Evolutionary conservation across 495 filamentous ascomycete genomes (phyloP).

Genomic region (Zalerion maritima): DNA sequence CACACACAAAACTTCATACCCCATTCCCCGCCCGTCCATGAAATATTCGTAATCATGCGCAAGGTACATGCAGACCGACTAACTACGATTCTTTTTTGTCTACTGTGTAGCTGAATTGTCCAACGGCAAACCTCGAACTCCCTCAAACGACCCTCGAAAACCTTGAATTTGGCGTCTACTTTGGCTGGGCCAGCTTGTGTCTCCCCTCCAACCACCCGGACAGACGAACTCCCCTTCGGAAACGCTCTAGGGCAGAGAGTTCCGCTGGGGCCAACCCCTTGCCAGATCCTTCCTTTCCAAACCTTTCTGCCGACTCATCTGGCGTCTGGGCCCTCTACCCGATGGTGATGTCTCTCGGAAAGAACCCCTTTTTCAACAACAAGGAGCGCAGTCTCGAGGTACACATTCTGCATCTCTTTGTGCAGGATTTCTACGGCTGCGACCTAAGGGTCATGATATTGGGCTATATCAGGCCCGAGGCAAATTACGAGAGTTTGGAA

Average conservation of each 20-base stretch:
- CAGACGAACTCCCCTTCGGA: conserved; percentile 5
- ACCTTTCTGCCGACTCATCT: background rate
- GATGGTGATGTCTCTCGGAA: conserved; percentile 92
- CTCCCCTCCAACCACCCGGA: conserved; percentile 31
- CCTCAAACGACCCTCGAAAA: too few species aligned
- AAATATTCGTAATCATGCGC: too few species aligned
- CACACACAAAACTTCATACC: background rate
- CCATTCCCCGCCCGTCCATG: too few species aligned
- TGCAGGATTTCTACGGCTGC: conserved; percentile 67
- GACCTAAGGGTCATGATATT: conserved; percentile 64
- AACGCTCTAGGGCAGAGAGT: too few species aligned
- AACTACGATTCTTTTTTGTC: too few species aligned
- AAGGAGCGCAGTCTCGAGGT: conserved; percentile 72
- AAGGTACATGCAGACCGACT: too few species aligned
- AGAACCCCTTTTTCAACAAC: conserved; percentile 91
- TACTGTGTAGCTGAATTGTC: too few species aligned
- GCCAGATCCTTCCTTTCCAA: conserved; percentile 1
- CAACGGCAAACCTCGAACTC: too few species aligned
- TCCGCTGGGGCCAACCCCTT: background rate
- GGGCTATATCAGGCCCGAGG: conserved; percentile 80
- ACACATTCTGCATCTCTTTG: conserved; percentile 67
- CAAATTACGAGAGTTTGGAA: conserved; percentile 73
- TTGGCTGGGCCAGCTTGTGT: conserved; percentile 63
- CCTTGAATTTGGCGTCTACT: conserved; percentile 73
- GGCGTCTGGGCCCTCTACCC: conserved; percentile 45